These are phyloP conservation scores for Pichia cephalocereana DNA, from an alignment of 805 yeast genomes.

Conservation along the genomic window DNA sequence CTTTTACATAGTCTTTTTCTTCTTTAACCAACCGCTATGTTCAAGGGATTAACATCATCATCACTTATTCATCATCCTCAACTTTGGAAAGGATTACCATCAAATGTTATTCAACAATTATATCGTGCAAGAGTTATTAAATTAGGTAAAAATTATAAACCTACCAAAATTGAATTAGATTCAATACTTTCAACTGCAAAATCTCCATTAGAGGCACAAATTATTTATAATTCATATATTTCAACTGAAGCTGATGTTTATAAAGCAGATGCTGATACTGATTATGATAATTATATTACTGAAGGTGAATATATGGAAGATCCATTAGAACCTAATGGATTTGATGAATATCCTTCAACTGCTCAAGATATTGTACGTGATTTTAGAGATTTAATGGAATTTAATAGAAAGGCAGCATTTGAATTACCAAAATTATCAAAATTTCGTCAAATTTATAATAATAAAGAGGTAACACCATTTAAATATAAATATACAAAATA, in stretches of 20 bases:
- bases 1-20: too few species aligned
- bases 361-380: constrained; percentile 67
- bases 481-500: constrained; percentile 65
- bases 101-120: constrained; percentile 51
- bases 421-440: constrained; percentile 82
- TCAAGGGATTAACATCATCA: constrained; percentile 6
- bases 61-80: constrained; percentile 46
- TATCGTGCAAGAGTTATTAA: constrained; percentile 46
- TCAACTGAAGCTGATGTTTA: constrained; percentile 36
- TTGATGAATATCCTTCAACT: constrained; percentile 55
- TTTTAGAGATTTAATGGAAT: constrained; percentile 66
- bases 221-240: constrained; percentile 25
- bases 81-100: constrained; percentile 61
- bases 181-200: constrained; percentile 42
- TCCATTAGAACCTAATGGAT: constrained; percentile 34
- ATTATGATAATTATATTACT: constrained; percentile 32
- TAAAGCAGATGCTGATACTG: constrained; percentile 32
- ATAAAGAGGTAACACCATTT: constrained; percentile 49
- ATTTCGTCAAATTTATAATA: constrained; percentile 59
- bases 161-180: constrained; percentile 42
- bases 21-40: constrained; percentile 5
- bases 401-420: constrained; percentile 79
- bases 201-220: constrained; percentile 19
- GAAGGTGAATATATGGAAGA: constrained; percentile 25
- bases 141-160: constrained; percentile 43